These are phyloP conservation scores for Vitis hybrid DNA, from an alignment of 177 flowering plant species.

Conservation along the genomic window DNA sequence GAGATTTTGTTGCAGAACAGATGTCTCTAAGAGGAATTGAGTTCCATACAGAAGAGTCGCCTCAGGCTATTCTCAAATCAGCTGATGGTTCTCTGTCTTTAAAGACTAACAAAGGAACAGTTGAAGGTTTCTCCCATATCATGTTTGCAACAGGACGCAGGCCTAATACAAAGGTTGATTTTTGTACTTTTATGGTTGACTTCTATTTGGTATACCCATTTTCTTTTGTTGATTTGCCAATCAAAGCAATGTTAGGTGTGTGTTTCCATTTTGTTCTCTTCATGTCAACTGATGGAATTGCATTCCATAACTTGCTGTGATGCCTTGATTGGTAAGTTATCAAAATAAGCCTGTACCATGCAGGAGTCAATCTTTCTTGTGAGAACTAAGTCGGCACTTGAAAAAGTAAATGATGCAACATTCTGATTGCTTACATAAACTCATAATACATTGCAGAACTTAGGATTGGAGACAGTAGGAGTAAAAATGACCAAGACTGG, in stretches of 20 bases:
- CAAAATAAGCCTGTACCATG: background rate
- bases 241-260: no score
- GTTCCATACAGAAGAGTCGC: constrained; percentile 89
- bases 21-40: constrained; percentile 91
- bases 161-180: constrained; percentile 84
- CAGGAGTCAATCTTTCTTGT: background rate
- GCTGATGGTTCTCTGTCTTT: constrained; percentile 79
- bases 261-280: no score
- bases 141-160: constrained; percentile 96
- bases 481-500: constrained; percentile 78
- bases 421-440: background rate
- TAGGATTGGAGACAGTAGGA: constrained; percentile 84
- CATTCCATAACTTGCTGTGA: background rate
- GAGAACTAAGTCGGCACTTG: background rate
- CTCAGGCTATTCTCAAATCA: constrained; percentile 72
- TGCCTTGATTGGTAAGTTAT: background rate
- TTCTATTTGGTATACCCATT: background rate
- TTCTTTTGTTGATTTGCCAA: background rate
- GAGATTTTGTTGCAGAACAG: constrained; percentile 93
- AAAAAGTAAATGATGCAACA: background rate
- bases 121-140: constrained; percentile 92
- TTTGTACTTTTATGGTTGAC: constrained; percentile 5
- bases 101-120: constrained; percentile 83
- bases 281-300: background rate
- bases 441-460: constrained; percentile 50